phyloP scores from a whole-genome alignment of 805 yeast species.

The Yamadazyma sp. region DNA sequence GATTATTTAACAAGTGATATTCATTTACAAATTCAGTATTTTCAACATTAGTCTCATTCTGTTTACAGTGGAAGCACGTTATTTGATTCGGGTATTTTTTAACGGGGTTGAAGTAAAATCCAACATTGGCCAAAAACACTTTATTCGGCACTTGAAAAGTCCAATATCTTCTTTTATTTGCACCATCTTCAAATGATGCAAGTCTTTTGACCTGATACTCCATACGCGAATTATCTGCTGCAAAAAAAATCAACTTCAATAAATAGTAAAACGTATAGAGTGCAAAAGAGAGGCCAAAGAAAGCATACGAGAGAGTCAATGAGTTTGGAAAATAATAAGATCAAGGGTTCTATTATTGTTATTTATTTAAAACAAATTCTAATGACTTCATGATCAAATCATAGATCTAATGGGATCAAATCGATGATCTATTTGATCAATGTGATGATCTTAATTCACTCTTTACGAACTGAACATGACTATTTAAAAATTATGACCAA shows the following conservation, averaged over 20 bases:
- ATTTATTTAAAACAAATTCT: no score
- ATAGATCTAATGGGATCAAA: no score
- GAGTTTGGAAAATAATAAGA: no score
- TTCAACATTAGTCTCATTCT: constrained; percentile 23
- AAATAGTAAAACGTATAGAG: no score
- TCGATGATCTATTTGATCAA: no score
- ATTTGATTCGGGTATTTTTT: constrained; percentile 46
- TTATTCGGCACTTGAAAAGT: constrained; percentile 14
- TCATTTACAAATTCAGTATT: constrained; percentile 16
- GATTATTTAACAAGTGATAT: constrained; percentile 18
- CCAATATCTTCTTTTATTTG: no score
- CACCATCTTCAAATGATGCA: constrained; percentile 20
- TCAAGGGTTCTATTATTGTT: no score
- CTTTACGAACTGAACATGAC: not conserved
- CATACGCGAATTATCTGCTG: no score
- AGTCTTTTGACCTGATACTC: constrained; percentile 21
- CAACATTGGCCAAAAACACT: constrained; percentile 47
- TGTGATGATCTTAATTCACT: no score
- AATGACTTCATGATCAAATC: no score
- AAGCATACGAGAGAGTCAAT: not conserved
- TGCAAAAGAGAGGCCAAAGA: not conserved
- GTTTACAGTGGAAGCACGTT: constrained; percentile 57
- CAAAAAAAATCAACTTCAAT: no score
- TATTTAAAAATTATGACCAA: constrained; percentile 50
- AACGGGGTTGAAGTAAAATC: constrained; percentile 58